A percentile compares a stretch with the other conserved stretches of the same genome.
Evolutionary conservation across 495 filamentous ascomycete species (phyloP).

Genomic region (Tuber brumale): DNA sequence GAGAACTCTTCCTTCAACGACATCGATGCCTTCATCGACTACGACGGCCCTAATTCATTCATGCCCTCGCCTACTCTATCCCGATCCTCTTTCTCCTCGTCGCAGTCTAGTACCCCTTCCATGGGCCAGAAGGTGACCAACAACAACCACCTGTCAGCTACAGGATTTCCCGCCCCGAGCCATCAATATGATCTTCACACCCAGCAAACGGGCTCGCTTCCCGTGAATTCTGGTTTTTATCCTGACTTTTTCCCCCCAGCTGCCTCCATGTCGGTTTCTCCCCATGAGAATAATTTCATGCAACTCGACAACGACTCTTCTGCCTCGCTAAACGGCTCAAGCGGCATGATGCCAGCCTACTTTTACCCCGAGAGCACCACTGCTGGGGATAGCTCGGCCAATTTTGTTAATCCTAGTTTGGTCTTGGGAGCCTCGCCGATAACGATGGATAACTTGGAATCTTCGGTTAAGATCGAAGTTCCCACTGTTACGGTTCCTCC

Average conservation of each 20-base stretch:
- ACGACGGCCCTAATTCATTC: slow-evolving; percentile 29
- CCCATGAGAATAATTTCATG: slow-evolving; percentile 48
- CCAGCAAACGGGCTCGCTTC: slow-evolving; percentile 83
- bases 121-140: slow-evolving; percentile 27
- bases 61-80: slow-evolving; percentile 31
- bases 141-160: slow-evolving; percentile 27
- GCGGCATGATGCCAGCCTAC: slow-evolving; percentile 54
- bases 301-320: slow-evolving; percentile 55
- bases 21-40: slow-evolving; percentile 40
- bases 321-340: slow-evolving; percentile 45
- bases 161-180: slow-evolving; percentile 62
- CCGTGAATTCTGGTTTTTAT: slow-evolving; percentile 51
- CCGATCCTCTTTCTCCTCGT: slow-evolving; percentile 32
- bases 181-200: slow-evolving; percentile 88
- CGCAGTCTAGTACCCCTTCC: slow-evolving; percentile 24
- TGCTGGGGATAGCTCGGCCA: neutral
- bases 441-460: slow-evolving; percentile 44
- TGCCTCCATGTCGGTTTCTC: slow-evolving; percentile 52
- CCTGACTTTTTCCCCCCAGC: slow-evolving; percentile 46
- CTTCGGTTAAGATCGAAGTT: slow-evolving; percentile 51
- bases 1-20: slow-evolving; percentile 36
- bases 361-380: slow-evolving; percentile 43
- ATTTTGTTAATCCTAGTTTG: slow-evolving; percentile 20
- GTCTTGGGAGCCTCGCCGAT: slow-evolving; percentile 24
- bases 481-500: slow-evolving; percentile 23